phyloP scores from a whole-genome alignment of 768 basidiomycete species.

The Mycena polygramma region DNA sequence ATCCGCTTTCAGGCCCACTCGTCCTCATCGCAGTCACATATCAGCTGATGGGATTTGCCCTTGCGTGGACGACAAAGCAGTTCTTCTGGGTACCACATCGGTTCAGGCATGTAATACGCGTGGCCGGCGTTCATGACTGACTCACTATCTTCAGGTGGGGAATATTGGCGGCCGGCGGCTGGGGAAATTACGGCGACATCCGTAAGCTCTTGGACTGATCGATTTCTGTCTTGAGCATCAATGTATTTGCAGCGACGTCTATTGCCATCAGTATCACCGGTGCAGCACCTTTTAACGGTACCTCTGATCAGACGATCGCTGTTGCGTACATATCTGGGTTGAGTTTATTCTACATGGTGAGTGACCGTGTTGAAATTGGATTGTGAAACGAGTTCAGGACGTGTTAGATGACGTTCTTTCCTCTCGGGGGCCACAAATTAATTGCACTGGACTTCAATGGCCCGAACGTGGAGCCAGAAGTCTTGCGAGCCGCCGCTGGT shows the following conservation, averaged over 20 bases:
- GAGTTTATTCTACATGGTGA: slow-evolving; percentile 70
- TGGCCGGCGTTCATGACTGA: neutral
- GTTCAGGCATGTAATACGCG: slow-evolving; percentile 61
- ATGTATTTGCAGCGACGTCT: slow-evolving; percentile 44
- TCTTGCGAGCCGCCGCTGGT: slow-evolving; percentile 60
- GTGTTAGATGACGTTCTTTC: slow-evolving; percentile 55
- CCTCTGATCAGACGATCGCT: too few species aligned
- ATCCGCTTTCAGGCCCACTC: slow-evolving; percentile 65
- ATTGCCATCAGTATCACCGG: slow-evolving; percentile 51
- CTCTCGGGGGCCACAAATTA: slow-evolving; percentile 67
- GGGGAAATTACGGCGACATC: too few species aligned
- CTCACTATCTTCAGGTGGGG: neutral
- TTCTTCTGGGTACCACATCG: slow-evolving; percentile 85
- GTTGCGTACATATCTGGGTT: too few species aligned
- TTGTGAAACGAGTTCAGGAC: too few species aligned
- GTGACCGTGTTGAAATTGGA: slow-evolving; percentile 32
- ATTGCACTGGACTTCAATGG: slow-evolving; percentile 75
- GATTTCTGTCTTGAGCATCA: neutral
- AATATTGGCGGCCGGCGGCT: too few species aligned
- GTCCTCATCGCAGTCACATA: slow-evolving; percentile 73
- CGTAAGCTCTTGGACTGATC: too few species aligned
- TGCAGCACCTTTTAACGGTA: too few species aligned
- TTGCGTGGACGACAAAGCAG: slow-evolving; percentile 69
- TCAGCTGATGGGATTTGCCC: slow-evolving; percentile 63
- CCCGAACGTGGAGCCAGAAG: slow-evolving; percentile 70